These are phyloP conservation scores for Vararia minispora DNA, from an alignment of 768 basidiomycete species.

Conservation along the genomic window DNA sequence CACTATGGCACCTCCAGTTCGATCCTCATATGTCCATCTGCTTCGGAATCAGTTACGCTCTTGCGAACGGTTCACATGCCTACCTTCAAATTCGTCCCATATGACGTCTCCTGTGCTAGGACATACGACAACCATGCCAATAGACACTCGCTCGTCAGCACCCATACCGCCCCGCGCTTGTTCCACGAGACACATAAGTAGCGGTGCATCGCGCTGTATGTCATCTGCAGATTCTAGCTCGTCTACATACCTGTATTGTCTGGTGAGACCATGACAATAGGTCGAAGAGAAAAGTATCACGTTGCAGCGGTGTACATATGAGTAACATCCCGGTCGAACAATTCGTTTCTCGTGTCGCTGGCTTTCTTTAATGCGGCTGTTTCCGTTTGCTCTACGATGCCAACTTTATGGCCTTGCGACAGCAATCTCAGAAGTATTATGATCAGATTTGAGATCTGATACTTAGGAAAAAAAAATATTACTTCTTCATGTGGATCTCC, in stretches of 20 bases:
- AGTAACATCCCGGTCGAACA: constrained; percentile 66
- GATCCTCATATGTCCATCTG: constrained; percentile 74
- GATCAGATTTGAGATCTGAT: not conserved
- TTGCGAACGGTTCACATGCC: no score
- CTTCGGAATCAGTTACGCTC: no score
- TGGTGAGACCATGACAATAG: not conserved
- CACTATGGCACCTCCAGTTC: constrained; percentile 63
- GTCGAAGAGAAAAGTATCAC: constrained; percentile 25
- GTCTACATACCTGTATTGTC: constrained; percentile 62
- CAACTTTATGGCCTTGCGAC: constrained; percentile 72
- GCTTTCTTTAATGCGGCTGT: constrained; percentile 85
- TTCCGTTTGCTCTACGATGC: constrained; percentile 73
- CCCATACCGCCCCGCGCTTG: constrained; percentile 28
- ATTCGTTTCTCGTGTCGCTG: constrained; percentile 59
- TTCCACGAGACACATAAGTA: constrained; percentile 72
- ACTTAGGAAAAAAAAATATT: constrained; percentile 11
- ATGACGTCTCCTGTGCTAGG: constrained; percentile 88
- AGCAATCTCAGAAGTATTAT: constrained; percentile 39
- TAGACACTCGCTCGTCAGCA: constrained; percentile 31
- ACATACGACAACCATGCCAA: constrained; percentile 71
- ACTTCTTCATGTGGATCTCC: constrained; percentile 72
- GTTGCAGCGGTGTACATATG: constrained; percentile 82
- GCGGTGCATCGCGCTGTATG: constrained; percentile 43
- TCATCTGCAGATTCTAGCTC: constrained; percentile 60
- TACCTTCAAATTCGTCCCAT: constrained; percentile 87